Percentiles rank a stretch among this genome's conserved stretches.
Evolutionary conservation across 2,329 filamentous ascomycete species (phyloP).

Genomic region (Graphilbum fragrans): DNA sequence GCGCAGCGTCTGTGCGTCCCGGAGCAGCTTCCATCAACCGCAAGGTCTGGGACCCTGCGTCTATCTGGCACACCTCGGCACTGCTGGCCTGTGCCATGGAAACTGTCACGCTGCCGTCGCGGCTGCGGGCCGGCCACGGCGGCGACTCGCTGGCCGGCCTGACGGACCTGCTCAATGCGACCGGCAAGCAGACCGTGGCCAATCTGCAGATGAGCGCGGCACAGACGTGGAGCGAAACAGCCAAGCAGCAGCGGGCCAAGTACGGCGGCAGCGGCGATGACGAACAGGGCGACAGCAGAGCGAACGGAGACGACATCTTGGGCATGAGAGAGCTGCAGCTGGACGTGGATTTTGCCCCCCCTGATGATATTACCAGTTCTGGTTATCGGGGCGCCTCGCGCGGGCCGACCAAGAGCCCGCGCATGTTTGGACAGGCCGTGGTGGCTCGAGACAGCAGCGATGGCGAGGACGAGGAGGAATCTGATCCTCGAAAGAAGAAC

Average conservation of each 20-base stretch:
- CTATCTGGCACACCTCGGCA: constrained; percentile 70
- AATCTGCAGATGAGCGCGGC: constrained; percentile 57
- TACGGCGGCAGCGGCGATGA: constrained; percentile 14
- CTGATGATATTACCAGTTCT: too few relatives aligned
- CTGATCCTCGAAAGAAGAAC: not conserved
- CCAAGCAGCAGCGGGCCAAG: not conserved
- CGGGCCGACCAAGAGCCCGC: constrained; percentile 11
- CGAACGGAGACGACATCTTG: constrained; percentile 10
- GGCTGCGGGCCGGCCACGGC: constrained; percentile 37
- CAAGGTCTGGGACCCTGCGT: constrained; percentile 44
- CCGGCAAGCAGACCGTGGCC: constrained; percentile 70
- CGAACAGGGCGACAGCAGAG: constrained; percentile 15
- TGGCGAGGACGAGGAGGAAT: constrained; percentile 10
- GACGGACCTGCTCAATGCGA: constrained; percentile 55
- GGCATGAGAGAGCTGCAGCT: constrained; percentile 15
- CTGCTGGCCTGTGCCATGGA: constrained; percentile 68
- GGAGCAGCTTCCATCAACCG: constrained; percentile 20
- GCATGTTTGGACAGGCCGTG: constrained; percentile 30
- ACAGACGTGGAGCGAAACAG: constrained; percentile 9
- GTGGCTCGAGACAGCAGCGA: constrained; percentile 16
- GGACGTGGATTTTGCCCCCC: constrained; percentile 27
- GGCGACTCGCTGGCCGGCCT: constrained; percentile 44
- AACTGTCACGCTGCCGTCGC: constrained; percentile 63
- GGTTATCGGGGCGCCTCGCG: constrained; percentile 7
- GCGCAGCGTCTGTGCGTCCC: constrained; percentile 38